These are phyloP conservation scores for Oryza nivara DNA, from an alignment of 176 grass and related monocot species.

Conservation along the genomic window DNA sequence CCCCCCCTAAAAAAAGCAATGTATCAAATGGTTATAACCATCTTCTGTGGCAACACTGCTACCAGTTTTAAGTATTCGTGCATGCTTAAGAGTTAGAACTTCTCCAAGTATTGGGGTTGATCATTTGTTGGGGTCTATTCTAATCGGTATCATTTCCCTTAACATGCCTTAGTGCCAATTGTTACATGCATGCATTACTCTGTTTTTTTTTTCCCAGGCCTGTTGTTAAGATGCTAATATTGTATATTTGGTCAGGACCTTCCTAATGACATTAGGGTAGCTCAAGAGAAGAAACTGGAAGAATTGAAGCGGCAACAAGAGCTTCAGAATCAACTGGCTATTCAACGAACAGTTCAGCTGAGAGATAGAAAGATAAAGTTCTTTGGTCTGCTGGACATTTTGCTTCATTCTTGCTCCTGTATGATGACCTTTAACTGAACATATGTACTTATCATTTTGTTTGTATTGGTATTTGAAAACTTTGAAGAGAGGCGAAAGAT, in stretches of 20 bases:
- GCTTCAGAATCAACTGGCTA: conserved; percentile 66
- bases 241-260: conserved; percentile 67
- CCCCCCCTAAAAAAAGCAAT: background rate
- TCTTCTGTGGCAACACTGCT: background rate
- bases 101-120: background rate
- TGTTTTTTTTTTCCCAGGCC: conserved; percentile 3
- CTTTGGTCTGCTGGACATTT: conserved; percentile 56
- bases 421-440: conserved; percentile 1
- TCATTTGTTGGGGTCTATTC: background rate
- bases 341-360: conserved; percentile 74
- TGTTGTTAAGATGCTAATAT: conserved; percentile 25
- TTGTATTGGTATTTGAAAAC: conserved; percentile 41
- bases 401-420: background rate
- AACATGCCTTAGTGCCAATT: background rate
- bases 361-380: conserved; percentile 97
- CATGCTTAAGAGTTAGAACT: background rate
- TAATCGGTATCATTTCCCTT: background rate
- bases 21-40: background rate
- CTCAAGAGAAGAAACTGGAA: conserved; percentile 93
- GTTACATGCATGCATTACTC: conserved; percentile 8
- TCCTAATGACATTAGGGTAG: conserved; percentile 74
- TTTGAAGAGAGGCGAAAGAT: conserved; percentile 92
- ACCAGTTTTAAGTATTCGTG: conserved; percentile 4
- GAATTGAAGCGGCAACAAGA: conserved; percentile 94
- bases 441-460: conserved; percentile 31